Conservation (phyloP, 164 flowering plant genomes). For the Amborella trichopoda region DNA sequence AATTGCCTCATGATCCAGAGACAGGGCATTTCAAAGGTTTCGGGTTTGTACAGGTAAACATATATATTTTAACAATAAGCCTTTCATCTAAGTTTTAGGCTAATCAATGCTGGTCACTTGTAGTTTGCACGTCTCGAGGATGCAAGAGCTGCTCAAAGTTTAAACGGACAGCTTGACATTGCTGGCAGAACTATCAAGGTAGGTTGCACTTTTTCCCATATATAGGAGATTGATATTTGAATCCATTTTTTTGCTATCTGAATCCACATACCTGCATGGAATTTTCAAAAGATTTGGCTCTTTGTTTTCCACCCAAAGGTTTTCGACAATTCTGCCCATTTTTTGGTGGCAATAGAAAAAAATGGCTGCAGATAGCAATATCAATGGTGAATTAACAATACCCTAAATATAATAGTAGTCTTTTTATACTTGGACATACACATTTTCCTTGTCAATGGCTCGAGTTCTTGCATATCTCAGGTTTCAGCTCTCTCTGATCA, state of each 20-base stretch:
- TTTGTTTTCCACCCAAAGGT: background rate
- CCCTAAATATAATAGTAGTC: too few species aligned
- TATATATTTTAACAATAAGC: background rate
- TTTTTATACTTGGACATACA: too few species aligned
- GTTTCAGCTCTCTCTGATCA: constrained; percentile 93
- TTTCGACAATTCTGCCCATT: background rate
- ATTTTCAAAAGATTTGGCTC: too few species aligned
- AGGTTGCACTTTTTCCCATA: background rate
- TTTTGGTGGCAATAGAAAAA: background rate
- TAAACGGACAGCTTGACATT: constrained; percentile 83
- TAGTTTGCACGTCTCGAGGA: constrained; percentile 95
- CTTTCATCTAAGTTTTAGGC: constrained; percentile 1
- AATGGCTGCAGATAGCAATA: too few species aligned
- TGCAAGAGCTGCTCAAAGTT: constrained; percentile 78
- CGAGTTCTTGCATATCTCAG: too few species aligned
- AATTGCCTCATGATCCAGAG: constrained; percentile 70
- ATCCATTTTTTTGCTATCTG: too few species aligned
- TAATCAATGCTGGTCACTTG: constrained; percentile 8
- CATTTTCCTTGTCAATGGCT: too few species aligned
- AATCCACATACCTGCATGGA: too few species aligned
- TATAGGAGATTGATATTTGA: too few species aligned
- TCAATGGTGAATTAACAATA: too few species aligned
- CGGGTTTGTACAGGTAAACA: constrained; percentile 82
- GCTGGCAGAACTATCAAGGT: constrained; percentile 85
- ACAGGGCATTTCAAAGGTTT: constrained; percentile 83